These are phyloP conservation scores for Iris macrosiphon DNA, from an alignment of 106 monocot genomes.

Conservation along the genomic window DNA sequence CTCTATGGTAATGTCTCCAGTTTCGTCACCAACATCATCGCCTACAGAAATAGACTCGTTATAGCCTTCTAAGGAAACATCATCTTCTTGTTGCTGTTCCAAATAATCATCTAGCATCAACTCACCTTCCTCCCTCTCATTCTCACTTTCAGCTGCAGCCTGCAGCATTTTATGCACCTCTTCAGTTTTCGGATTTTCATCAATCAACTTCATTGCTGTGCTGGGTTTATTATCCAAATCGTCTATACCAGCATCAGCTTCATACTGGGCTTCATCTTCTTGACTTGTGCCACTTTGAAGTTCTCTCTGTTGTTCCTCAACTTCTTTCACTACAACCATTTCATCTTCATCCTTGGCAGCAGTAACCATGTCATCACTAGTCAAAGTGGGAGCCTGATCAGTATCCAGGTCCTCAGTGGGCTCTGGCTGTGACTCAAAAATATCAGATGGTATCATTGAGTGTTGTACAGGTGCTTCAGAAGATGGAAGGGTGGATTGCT, in stretches of 20 bases:
- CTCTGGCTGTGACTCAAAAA: slow-evolving; percentile 11
- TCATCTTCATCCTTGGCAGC: slow-evolving; percentile 23
- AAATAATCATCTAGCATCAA: slow-evolving; percentile 42
- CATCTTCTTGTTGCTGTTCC: slow-evolving; percentile 34
- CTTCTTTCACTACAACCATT: slow-evolving; percentile 31
- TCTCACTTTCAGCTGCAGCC: slow-evolving; percentile 31
- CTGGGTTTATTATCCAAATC: slow-evolving; percentile 21
- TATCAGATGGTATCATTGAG: slow-evolving; percentile 7
- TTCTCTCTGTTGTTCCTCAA: slow-evolving; percentile 17
- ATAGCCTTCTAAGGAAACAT: slow-evolving; percentile 3
- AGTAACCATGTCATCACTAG: slow-evolving; percentile 23
- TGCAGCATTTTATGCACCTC: slow-evolving; percentile 23
- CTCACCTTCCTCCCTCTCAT: slow-evolving; percentile 61
- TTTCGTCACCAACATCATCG: slow-evolving; percentile 24
- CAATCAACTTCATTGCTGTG: slow-evolving; percentile 6
- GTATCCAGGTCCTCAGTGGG: slow-evolving; percentile 25
- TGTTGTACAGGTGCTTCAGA: slow-evolving; percentile 9
- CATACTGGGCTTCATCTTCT: slow-evolving; percentile 29
- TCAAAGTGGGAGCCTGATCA: slow-evolving; percentile 10
- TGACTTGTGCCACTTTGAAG: slow-evolving; percentile 4
- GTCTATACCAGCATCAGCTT: slow-evolving; percentile 24
- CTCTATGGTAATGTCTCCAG: slow-evolving; percentile 10
- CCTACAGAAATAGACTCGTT: slow-evolving; percentile 13
- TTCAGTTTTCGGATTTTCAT: slow-evolving; percentile 27
- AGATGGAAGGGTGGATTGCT: slow-evolving; percentile 6